A percentile compares a stretch with the other conserved stretches of the same genome.
Conservation (phyloP, 148 eudicot genomes). For the Rhododendron williamsianum region DNA sequence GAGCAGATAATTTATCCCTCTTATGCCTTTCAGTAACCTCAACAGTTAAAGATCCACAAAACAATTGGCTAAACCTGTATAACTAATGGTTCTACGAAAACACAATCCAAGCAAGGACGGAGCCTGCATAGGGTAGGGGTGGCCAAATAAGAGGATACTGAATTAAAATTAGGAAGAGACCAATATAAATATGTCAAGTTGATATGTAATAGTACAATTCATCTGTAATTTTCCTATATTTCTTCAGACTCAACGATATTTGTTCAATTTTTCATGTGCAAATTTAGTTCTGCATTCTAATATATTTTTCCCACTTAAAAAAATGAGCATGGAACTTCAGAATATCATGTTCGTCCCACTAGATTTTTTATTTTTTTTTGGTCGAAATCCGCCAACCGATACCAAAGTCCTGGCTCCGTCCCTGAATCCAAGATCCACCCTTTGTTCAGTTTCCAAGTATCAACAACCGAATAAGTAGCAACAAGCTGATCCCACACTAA, state of each 20-base stretch:
- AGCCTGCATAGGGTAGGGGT: background rate
- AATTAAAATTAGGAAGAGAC: background rate
- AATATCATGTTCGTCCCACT: background rate
- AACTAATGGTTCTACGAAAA: background rate
- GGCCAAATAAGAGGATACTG: background rate
- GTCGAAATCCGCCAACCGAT: background rate
- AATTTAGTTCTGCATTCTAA: background rate
- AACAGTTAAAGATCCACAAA: background rate
- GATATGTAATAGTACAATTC: background rate
- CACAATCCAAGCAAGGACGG: background rate
- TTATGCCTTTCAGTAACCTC: background rate
- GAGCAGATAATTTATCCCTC: background rate
- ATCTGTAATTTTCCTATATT: background rate
- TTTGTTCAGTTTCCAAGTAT: background rate
- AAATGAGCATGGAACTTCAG: background rate
- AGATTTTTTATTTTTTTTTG: background rate
- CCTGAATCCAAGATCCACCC: background rate
- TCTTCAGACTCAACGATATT: background rate
- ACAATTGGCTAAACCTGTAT: background rate
- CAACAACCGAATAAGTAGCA: background rate
- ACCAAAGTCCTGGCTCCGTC: background rate
- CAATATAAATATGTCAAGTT: background rate
- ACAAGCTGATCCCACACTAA: background rate
- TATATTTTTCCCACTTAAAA: background rate
- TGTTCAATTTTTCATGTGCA: background rate